phyloP scores from a whole-genome alignment of 2,329 filamentous ascomycete genomes.

The Monosporascus sp. region DNA sequence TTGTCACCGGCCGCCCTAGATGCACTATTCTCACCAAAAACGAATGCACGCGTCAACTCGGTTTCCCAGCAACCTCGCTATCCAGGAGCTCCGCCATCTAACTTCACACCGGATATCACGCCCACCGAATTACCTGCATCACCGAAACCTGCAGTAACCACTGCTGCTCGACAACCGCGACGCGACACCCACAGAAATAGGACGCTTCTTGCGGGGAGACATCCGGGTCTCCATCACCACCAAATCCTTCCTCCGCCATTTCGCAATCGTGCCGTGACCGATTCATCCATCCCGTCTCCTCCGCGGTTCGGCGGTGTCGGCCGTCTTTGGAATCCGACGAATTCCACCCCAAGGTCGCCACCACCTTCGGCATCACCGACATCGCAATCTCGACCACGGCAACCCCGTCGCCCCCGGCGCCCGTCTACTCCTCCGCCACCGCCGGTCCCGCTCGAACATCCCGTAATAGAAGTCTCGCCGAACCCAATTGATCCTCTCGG shows the following conservation, averaged over 20 bases:
- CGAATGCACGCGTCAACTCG: conserved; percentile 8
- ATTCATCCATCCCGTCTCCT: conserved; percentile 26
- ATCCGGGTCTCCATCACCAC: conserved; percentile 11
- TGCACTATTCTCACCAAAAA: conserved; percentile 2
- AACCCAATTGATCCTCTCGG: conserved; percentile 32
- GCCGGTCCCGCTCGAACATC: conserved; percentile 43
- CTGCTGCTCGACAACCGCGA: conserved; percentile 1
- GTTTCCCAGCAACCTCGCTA: conserved; percentile 11
- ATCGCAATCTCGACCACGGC: conserved; percentile 19
- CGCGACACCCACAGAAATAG: conserved; percentile 9
- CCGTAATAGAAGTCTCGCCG: conserved; percentile 33
- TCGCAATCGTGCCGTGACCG: conserved; percentile 33
- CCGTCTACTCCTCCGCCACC: conserved; percentile 51
- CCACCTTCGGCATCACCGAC: conserved; percentile 5
- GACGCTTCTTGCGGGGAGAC: conserved; percentile 15
- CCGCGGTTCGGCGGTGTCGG: conserved; percentile 38
- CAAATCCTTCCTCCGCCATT: conserved; percentile 35
- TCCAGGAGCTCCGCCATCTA: not conserved
- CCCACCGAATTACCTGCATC: conserved; percentile 1
- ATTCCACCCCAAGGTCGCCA: conserved; percentile 46
- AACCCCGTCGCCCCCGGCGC: conserved; percentile 36
- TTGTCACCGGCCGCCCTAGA: conserved; percentile 25
- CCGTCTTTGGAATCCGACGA: conserved; percentile 57
- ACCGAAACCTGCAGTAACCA: conserved; percentile 3
- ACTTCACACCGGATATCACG: not conserved